These are phyloP conservation scores for Delitschia confertaspora DNA, from an alignment of 495 filamentous ascomycete genomes.

Conservation along the genomic window DNA sequence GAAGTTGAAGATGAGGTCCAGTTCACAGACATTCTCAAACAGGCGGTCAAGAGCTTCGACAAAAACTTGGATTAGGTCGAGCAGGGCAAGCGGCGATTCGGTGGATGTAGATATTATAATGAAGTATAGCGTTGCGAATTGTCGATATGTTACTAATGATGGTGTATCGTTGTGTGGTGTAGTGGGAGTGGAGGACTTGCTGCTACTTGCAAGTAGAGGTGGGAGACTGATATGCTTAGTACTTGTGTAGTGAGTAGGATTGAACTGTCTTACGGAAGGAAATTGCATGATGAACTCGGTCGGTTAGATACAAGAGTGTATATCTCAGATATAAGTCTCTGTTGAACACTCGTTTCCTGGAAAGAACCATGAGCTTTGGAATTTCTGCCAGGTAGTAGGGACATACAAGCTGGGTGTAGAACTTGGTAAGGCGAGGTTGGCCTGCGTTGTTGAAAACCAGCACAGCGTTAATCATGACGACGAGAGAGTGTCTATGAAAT, in stretches of 20 bases:
- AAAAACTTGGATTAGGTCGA: slow-evolving; percentile 96
- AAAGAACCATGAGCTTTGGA: slow-evolving; percentile 11
- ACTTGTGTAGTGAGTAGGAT: slow-evolving; percentile 9
- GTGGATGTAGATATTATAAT: slow-evolving; percentile 97
- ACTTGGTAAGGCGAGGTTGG: slow-evolving; percentile 92
- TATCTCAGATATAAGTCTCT: slow-evolving; percentile 92
- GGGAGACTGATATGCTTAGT: slow-evolving; percentile 47
- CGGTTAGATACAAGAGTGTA: slow-evolving; percentile 93
- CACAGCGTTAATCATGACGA: slow-evolving; percentile 91
- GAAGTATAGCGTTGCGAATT: slow-evolving; percentile 97
- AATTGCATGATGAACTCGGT: slow-evolving; percentile 84
- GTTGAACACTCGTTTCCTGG: slow-evolving; percentile 89
- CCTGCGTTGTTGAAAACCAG: slow-evolving; percentile 98
- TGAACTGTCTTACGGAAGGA: slow-evolving; percentile 55
- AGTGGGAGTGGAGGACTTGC: slow-evolving; percentile 40
- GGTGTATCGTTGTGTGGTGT: slow-evolving; percentile 71
- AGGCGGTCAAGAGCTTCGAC: slow-evolving; percentile 89
- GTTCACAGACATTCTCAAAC: slow-evolving; percentile 96
- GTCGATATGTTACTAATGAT: slow-evolving; percentile 92
- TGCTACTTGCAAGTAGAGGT: slow-evolving; percentile 55
- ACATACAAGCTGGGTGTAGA: slow-evolving; percentile 92
- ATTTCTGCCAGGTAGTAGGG: slow-evolving; percentile 3
- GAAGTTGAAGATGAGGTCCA: slow-evolving; percentile 98
- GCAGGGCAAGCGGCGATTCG: slow-evolving; percentile 87
- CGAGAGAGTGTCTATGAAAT: neutral